Percentiles rank a stretch among this genome's conserved stretches.
These are phyloP conservation scores for Penicillium verhagenii DNA, from an alignment of 495 filamentous ascomycete genomes.

Conservation along the genomic window DNA sequence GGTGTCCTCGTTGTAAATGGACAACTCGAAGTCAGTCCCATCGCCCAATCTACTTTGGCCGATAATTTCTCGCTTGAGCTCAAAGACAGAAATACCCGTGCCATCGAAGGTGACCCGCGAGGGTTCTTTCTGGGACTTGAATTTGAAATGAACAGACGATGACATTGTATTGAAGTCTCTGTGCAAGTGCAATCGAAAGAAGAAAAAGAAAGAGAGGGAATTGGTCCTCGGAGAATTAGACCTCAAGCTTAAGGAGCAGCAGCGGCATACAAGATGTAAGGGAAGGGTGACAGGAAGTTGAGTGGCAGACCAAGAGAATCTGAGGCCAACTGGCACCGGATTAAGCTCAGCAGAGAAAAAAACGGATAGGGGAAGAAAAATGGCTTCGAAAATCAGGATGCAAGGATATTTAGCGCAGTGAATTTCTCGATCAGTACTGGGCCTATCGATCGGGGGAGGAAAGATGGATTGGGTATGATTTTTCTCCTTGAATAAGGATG, in stretches of 20 bases:
- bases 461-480: constrained; percentile 25
- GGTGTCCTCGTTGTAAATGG: constrained; percentile 86
- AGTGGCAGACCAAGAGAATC: not conserved
- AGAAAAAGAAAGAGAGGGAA: constrained; percentile 9
- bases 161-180: constrained; percentile 71
- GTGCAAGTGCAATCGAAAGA: constrained; percentile 31
- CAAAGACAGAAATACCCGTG: constrained; percentile 97
- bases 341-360: constrained; percentile 12
- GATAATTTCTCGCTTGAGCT: constrained; percentile 98
- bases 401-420: constrained; percentile 15
- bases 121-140: constrained; percentile 98
- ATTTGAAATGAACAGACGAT: constrained; percentile 99
- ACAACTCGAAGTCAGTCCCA: constrained; percentile 94
- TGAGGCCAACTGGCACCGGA: not conserved
- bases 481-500: constrained; percentile 33
- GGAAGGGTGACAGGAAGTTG: constrained; percentile 3
- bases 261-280: constrained; percentile 21
- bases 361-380: constrained; percentile 9
- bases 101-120: constrained; percentile 95
- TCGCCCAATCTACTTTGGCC: constrained; percentile 89
- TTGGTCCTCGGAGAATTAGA: constrained; percentile 27
- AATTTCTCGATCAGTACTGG: constrained; percentile 26
- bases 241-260: constrained; percentile 30
- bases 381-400: constrained; percentile 4
- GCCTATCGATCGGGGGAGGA: constrained; percentile 31